Base-by-base conservation (phyloP, 2,329 filamentous ascomycete species). In the Fusarium pseudonygamai region DNA sequence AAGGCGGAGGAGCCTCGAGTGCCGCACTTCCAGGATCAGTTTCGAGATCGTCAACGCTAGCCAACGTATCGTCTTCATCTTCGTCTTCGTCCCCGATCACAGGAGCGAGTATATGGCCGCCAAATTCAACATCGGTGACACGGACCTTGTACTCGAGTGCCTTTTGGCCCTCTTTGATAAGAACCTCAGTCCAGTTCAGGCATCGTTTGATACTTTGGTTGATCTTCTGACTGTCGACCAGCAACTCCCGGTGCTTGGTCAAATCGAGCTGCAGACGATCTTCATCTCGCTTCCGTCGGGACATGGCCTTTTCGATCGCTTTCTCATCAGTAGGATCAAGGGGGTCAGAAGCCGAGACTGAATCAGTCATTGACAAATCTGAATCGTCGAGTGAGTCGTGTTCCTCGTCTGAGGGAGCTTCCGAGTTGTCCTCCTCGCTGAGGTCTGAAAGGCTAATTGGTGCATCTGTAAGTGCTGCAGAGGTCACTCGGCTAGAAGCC, bases 131-230 rank as follows among this genome's bases (percentile, higher is more conserved):
- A 78, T 98, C 96, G 73, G 91, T 93, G 14, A 93, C 89, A 36
- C 89, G 88, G 32, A 98, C 93, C 65, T 89, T 87, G 79, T 97
- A 97, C 53, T 93, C 92, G 5, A 99, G 87, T 1, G 96, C 96
- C 79, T 94, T 96, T 78, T 91, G 93, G 11, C 93, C 96, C 76
- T 98, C 95, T 55, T 90, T 92, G 80, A 99, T 97, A 49, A 99
- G 87, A 71, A 93, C 92, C 79, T 99, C 96, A 0, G 95, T 97
- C 89, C 94, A 96, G 74, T 91, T 91, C 39, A 98, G 87, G 81
- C 96, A 99, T 53, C 94, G 89, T 81, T 94, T 97, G 50, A 99
- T 88, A 80, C 93, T 97, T 80, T 97, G 93, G 79, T 98, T 98
- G 86, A 98, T 95, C 84, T 95, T 97, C 79, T 98, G 95, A 75